Evolutionary conservation across 1,139 yeast species (phyloP).

Genomic region (Geotrichum aggregatum): DNA sequence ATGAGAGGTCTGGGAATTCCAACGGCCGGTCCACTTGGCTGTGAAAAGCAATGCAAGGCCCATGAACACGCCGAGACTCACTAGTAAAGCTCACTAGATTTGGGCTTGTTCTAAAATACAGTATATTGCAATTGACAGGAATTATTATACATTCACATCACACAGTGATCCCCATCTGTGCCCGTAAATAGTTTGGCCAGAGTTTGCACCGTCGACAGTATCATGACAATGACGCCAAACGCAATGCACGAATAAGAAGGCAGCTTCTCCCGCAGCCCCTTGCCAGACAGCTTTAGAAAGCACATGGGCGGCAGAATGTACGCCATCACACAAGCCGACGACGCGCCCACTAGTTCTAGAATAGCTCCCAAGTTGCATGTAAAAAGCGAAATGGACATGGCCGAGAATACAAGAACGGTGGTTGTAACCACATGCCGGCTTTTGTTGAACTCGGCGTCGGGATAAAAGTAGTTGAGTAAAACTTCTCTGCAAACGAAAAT

Average conservation of each 20-base stretch:
- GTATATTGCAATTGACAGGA: no score
- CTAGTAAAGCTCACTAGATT: not conserved
- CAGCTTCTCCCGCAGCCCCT: conserved; percentile 45
- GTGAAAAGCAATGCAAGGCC: conserved; percentile 3
- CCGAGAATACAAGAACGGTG: conserved; percentile 56
- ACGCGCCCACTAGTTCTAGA: conserved; percentile 84
- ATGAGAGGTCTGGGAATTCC: conserved; percentile 51
- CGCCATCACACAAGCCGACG: conserved; percentile 90
- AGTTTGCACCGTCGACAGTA: conserved; percentile 73
- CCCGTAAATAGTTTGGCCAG: conserved; percentile 49
- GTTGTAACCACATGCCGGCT: conserved; percentile 60
- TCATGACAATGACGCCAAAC: conserved; percentile 75
- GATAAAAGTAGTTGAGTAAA: conserved; percentile 56
- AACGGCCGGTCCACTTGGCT: conserved; percentile 29
- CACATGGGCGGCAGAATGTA: conserved; percentile 88
- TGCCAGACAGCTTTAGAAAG: conserved; percentile 60
- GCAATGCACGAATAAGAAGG: conserved; percentile 59
- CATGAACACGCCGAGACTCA: not conserved
- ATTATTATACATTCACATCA: conserved; percentile 1
- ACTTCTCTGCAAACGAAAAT: conserved; percentile 88
- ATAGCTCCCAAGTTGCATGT: conserved; percentile 90
- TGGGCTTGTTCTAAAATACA: not conserved
- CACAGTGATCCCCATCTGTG: conserved; percentile 28
- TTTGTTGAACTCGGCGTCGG: conserved; percentile 26
- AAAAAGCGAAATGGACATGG: conserved; percentile 71